These are phyloP conservation scores for Fusarium pseudonygamai DNA, from an alignment of 2,329 filamentous ascomycete species.

Conservation along the genomic window DNA sequence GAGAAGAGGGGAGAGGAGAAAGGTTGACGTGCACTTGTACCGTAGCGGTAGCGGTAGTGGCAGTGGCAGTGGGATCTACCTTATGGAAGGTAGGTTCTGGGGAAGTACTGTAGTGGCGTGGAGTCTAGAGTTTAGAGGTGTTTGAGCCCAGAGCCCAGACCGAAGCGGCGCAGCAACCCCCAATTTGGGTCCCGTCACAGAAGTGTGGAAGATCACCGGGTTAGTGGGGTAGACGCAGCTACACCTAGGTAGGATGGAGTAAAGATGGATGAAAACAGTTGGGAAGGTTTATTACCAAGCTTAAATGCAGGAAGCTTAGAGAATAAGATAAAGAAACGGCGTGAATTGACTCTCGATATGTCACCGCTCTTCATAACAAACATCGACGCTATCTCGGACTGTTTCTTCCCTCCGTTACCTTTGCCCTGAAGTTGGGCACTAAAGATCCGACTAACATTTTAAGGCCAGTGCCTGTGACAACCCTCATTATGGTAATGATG, in stretches of 20 bases:
- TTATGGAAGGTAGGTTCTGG: conserved; percentile 14
- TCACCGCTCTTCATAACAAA: neutral
- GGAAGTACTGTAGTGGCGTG: conserved; percentile 17
- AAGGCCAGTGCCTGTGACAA: conserved; percentile 1
- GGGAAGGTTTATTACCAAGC: neutral
- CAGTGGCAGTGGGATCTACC: conserved; percentile 17
- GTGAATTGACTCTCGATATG: neutral
- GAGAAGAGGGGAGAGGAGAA: conserved; percentile 35
- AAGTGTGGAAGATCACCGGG: conserved; percentile 19
- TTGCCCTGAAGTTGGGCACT: conserved; percentile 19
- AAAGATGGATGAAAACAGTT: neutral
- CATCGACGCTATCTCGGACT: neutral
- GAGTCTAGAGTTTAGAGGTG: conserved; percentile 29
- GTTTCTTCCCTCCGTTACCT: neutral
- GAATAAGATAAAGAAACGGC: neutral
- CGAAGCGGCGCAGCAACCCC: conserved; percentile 22
- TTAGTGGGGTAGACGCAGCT: conserved; percentile 15
- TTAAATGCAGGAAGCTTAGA: neutral
- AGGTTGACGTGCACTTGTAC: conserved; percentile 20
- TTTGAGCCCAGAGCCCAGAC: conserved; percentile 17
- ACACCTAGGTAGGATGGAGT: neutral
- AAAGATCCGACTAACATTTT: conserved; percentile 11
- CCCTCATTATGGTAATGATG: conserved; percentile 28
- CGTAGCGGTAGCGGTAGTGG: conserved; percentile 7
- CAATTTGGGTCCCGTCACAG: conserved; percentile 5